phyloP scores from a whole-genome alignment of 768 basidiomycete genomes.

The Podaxis mareebaensis region DNA sequence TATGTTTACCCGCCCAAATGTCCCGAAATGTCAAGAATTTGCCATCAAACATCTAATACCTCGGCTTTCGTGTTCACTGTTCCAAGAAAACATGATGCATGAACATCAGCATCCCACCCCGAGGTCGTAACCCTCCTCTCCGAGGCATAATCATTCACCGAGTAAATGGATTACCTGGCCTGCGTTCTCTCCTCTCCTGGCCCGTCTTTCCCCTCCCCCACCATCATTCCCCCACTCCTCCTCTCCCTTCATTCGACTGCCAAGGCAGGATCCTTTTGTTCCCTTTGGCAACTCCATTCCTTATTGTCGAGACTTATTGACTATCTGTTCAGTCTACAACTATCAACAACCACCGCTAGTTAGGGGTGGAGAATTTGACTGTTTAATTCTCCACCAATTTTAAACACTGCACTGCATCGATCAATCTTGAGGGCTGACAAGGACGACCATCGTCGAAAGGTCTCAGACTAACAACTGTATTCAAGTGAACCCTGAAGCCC shows the following conservation, averaged over 20 bases:
- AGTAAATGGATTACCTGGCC: neutral
- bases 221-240: slow-evolving; percentile 3
- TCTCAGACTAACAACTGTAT: neutral
- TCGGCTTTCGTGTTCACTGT: slow-evolving; percentile 10
- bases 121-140: slow-evolving; percentile 14
- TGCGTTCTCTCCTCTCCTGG: neutral
- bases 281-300: neutral
- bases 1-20: slow-evolving; percentile 5
- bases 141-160: slow-evolving; percentile 13
- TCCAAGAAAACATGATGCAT: slow-evolving; percentile 14
- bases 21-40: neutral
- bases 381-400: no score
- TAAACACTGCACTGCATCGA: neutral
- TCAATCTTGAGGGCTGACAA: slow-evolving; percentile 1
- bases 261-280: neutral
- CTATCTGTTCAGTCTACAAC: neutral
- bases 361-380: neutral
- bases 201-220: neutral
- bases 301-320: neutral
- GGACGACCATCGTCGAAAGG: neutral
- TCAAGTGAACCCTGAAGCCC: slow-evolving; percentile 3
- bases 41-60: slow-evolving; percentile 15
- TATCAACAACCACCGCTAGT: neutral
- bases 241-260: neutral
- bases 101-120: slow-evolving; percentile 4